Base-by-base conservation (phyloP, 257 asterid species). In the Verbascum thapsus region DNA sequence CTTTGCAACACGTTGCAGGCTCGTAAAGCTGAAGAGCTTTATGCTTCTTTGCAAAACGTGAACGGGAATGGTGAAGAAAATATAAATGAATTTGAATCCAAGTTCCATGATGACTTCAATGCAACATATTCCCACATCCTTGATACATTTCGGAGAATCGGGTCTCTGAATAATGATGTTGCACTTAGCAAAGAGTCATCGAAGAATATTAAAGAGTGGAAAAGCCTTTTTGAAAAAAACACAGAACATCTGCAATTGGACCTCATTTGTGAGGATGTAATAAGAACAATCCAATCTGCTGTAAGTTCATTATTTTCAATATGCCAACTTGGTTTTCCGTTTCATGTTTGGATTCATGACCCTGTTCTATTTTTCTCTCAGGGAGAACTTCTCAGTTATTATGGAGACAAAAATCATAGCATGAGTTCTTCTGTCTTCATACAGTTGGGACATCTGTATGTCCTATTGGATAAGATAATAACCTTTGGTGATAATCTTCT, bases 401-500 rank as follows among this genome's bases (percentile, higher is more conserved):
- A 64, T 68, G 82, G 77, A 30, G 58, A 52, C 39, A 42, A 66
- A 54, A 73, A 64, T 61, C 61, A 76, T 38, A 35, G 61, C 39
- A 35, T 34, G n/a, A 40, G 72, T 74, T 73, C 66, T 32, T 58
- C 80, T 67, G 77, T 83, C 69, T 72, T 60, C 45, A 17, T 47
- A 47, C 80, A 78, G 68, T 70, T 87, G 76, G 77, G 70, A 67
- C 69, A 67, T 62, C 49, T 92, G 53, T 65, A 81, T 76, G 55
- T 35, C 42, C 61, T 85, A 57, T 59, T 90, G 80, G 80, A 79
- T 51, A 63, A 63, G 70, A 63, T 92, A 51, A 73, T 87, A 66
- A 76, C 80, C 35, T 79, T 83, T 48, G 87, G 95, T 12, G 85
- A 89, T 79, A 75, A 77, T 42, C 83, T 89, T 71, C 73, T 89